Base-by-base conservation (phyloP, 169 alveolate species). In the Miamiensis avidus region DNA sequence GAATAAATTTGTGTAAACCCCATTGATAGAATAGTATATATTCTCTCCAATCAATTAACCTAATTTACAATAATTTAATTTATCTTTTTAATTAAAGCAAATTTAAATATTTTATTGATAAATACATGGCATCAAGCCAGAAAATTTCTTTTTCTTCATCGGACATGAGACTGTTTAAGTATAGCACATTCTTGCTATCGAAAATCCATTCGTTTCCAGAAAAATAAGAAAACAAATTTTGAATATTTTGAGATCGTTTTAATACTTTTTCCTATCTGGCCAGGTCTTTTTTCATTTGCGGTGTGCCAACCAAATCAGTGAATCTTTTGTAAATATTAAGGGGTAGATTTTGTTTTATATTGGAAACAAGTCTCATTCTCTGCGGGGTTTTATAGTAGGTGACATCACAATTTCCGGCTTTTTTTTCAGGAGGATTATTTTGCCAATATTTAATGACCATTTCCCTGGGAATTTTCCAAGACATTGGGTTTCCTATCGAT, bases 201-300 rank as follows among this genome's bases (percentile, higher is more conserved):
- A 88, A 94, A 27, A 94, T 93, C 95, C 96, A 94, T 77, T 92
- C 95, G 72, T 83, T 85, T 0, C 34, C 75, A 64, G 93, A 91
- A 65, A 94, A 94, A 29, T 83, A 91, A 28, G 77, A 49, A 74
- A 94, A 94, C 1, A 84, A 79, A 27, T 79, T 81, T 49, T 49
- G 69, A 49, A 49, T 49, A 4, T 4, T 11, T 11, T 11, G 4
- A 20, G 69, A 4, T 49, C 69, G 4, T 4, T 49, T 20, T 49
- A 49, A 20, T 4, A 49, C 20, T 49, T 49, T 49, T 11, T 49
- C 20, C 20, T 49, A 49, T 20, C 69, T 49, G 69, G 69, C 69
- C 4, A 20, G 20, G 30, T 91, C 87, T 65, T 85, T 90, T 65
- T 81, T 83, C 90, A 86, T 89, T 33, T 82, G 75, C 30, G 82